Conservation (phyloP, 192 early-diverging fungal species). For the Gamsiella multidivaricata region DNA sequence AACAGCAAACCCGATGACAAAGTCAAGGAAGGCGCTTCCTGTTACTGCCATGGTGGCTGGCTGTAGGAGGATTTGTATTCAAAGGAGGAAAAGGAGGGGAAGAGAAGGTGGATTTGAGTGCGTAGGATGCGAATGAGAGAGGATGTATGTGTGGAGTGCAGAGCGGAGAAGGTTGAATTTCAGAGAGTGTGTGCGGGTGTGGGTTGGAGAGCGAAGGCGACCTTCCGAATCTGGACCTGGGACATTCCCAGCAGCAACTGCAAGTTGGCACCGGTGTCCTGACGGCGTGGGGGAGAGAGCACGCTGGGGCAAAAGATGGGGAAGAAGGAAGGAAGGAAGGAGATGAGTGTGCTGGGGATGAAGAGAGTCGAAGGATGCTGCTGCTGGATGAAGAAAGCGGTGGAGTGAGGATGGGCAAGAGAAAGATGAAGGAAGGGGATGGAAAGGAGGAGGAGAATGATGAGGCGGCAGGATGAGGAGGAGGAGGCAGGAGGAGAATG, state of each 20-base stretch:
- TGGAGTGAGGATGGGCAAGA: neutral
- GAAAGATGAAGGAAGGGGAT: neutral
- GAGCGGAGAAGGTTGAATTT: no score
- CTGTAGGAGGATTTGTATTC: neutral
- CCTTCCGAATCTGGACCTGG: no score
- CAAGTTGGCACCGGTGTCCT: no score
- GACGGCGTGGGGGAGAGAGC: no score
- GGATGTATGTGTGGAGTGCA: no score
- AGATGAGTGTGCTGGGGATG: neutral
- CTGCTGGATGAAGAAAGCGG: no score
- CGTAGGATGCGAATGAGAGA: neutral
- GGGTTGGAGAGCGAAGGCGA: no score
- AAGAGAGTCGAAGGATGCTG: no score
- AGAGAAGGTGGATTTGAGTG: neutral
- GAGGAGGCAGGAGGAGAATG: neutral
- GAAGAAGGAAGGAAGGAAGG: neutral
- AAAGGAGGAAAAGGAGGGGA: neutral
- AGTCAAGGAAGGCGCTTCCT: conserved; percentile 43
- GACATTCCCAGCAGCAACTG: no score
- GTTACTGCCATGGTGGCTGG: conserved; percentile 30
- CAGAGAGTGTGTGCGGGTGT: no score
- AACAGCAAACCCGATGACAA: conserved; percentile 58
- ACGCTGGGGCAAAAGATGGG: no score
- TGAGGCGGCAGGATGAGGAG: neutral
- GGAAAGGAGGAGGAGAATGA: neutral